Evolutionary conservation across 2,329 filamentous ascomycete genomes (phyloP), one percentile per base, ranked within the genome.

Genomic region (Cytospora chrysosperma): DNA sequence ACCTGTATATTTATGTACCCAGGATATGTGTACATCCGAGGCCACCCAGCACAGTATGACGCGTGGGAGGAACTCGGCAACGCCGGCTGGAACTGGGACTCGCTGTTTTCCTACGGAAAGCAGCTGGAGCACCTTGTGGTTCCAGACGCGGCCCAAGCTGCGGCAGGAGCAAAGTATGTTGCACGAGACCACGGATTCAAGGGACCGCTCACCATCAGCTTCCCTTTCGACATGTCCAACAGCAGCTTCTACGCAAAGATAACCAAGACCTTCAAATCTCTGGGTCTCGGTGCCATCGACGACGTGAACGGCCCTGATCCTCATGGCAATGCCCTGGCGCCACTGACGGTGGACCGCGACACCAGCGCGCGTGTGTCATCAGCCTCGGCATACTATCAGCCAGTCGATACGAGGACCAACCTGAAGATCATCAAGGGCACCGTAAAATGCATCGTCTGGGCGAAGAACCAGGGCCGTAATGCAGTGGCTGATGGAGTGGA

Each of bases 11-110:
- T 30, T 30, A 30, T 30, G 4, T 30, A 30, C 28, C 28, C 28
- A 30, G 28, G 28, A 30, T 30, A 30, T 30, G 70, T 71, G 30
- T 75, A 73, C 63, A 72, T 75, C 58, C 69, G 74, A 5, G 72
- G 72, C 3, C 66, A 70, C 13, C 67, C 65, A 9, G 67, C 64
- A 40, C 73, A 76, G 47, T 74, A 75, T 52, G 70, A 76, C 63
- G 70, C 71, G 37, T 76, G 74, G 74, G 74, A 71, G 28, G 69
- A 67, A 0, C 68, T 76, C 4, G 75, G 74, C 1, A 76, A 74
- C 51, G 62, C 67, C 0, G 69, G 68, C 6, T 72, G 70, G 70
- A 68, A 52, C n/a, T 52, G 49, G 49, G 49, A 52, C 28, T 15
- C 49, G 24, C 24, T 52, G 21, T 52, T 24, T 24, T 27, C 49